Evolutionary conservation across 176 grass and related monocot genomes (phyloP), one percentile per base, ranked within the genome.

Genomic region (Avena insularis): DNA sequence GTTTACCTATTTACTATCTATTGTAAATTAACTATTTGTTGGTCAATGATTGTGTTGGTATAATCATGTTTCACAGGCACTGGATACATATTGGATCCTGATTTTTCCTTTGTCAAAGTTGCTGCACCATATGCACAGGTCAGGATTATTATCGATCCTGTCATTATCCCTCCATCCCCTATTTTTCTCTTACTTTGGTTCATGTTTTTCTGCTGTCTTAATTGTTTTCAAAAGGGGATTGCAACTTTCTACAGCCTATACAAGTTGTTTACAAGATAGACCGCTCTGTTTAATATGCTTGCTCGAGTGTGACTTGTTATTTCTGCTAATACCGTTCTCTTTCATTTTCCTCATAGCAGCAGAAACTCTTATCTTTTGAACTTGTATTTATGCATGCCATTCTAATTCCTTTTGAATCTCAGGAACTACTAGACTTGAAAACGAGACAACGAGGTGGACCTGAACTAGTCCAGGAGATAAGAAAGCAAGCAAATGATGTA

Each of bases 401-500:
- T 27, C 85, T 91, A 80, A 54, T 87, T 46, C 36, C 7, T 4
- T 87, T 79, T 75, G 66, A 83, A 81, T 59, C 86, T 59, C 87
- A 98, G 96, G 96, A 95, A 80, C 75, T 98, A 25, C 87, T 98
- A 35, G 96, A 95, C 82, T 83, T 98, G 81, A 93, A 93, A 85
- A 86, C 90, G 21, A 90, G 84, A 33, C 88, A 45, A 76, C 82
- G 69, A 80, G 60, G 58, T 69, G 93, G 93, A 61, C 87, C 90
- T 79, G 73, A 92, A 88, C 31, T 98, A 58, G 96, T 98, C 53
- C 76, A 85, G 78, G 93, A 98, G 79, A 89, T 98, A 82, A 87
- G 93, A 79, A 98, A 95, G 82, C 96, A 98, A 92, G 96, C 96
- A 83, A 98, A 95, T 88, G 93, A 94, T 85, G 96, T 98, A 87